Percentiles rank a stretch among this genome's conserved stretches.
These are phyloP conservation scores for Hypoxylon sp. DNA, from an alignment of 2,329 filamentous ascomycete species.

Conservation along the genomic window DNA sequence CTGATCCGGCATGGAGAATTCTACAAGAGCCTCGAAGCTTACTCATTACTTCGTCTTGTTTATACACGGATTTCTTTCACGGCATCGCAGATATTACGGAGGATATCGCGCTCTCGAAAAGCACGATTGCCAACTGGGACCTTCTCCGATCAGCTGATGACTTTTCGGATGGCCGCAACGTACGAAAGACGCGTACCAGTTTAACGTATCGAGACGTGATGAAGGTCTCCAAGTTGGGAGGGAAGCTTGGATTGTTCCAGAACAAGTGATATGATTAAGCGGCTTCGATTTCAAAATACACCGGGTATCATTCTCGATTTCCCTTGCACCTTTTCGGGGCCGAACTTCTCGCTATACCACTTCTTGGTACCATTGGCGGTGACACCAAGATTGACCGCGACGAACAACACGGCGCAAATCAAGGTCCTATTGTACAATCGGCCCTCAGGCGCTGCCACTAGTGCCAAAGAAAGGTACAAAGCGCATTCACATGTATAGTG, in stretches of 20 bases:
- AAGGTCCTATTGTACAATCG: conserved; percentile 78
- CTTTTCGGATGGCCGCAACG: conserved; percentile 65
- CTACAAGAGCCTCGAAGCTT: conserved; percentile 88
- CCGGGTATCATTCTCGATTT: conserved; percentile 84
- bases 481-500: conserved; percentile 93
- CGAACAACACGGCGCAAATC: conserved; percentile 77
- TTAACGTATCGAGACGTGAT: conserved; percentile 89
- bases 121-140: conserved; percentile 79
- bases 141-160: conserved; percentile 66
- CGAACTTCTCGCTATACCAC: conserved; percentile 86
- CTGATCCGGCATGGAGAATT: conserved; percentile 67
- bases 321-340: conserved; percentile 68
- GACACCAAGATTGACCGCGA: conserved; percentile 81
- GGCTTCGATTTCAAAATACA: conserved; percentile 62
- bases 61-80: conserved; percentile 80
- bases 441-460: conserved; percentile 78
- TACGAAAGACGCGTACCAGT: conserved; percentile 74
- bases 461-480: conserved; percentile 83
- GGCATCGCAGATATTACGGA: conserved; percentile 76
- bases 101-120: conserved; percentile 73
- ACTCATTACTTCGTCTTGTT: conserved; percentile 75
- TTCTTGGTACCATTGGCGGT: conserved; percentile 81
- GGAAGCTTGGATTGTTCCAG: conserved; percentile 69
- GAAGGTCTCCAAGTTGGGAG: conserved; percentile 80
- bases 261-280: conserved; percentile 52